Base-by-base conservation (phyloP, 192 early-diverging fungal species). In the Rhizophagus clarus region DNA sequence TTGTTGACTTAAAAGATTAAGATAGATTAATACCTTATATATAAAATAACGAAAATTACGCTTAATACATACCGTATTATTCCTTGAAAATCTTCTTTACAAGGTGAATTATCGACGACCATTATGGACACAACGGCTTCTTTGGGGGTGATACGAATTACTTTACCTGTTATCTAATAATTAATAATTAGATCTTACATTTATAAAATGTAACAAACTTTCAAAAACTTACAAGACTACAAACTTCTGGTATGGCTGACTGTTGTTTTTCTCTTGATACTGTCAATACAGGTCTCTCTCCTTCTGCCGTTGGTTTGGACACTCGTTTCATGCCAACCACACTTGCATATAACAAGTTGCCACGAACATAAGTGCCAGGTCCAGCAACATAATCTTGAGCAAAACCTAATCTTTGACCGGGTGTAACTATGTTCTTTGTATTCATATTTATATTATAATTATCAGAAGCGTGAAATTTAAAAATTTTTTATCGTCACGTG, bases 71-170 rank as follows among this genome's bases (percentile, higher is more conserved):
- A 90, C 81, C 95, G 87, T 37, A 99, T 95, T 47, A 93, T 89
- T 61, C 97, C 98, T 82, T 92, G 90, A 74, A 97, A 99, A 81
- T 95, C 95, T 80, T 97, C 95, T 74, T 88, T 88, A 81, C 91
- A 93, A 0, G 96, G 94, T 14, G 85, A 85, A 14, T 90, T 86
- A 14, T 90, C 94, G 3, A 98, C 97, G 61, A 98, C 93, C 92
- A 97, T 94, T 70, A 99, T 98, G 40, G 89, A 91, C 32, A 99
- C 90, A 6, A 93, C 91, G 2, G 98, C 98, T 24, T 92, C 90
- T 8, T 89, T 91, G 31, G 95, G 92, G 81, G 93, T 98, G 72
- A 99, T 94, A n/a, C 96, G 92, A 20, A 95, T 90, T 1, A 98
- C 93, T 73, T 93, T 94, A 26, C 96, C 95, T 2, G 92, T 95